phyloP scores from a whole-genome alignment of 2,329 filamentous ascomycete species.

The Aspergillus sp. region DNA sequence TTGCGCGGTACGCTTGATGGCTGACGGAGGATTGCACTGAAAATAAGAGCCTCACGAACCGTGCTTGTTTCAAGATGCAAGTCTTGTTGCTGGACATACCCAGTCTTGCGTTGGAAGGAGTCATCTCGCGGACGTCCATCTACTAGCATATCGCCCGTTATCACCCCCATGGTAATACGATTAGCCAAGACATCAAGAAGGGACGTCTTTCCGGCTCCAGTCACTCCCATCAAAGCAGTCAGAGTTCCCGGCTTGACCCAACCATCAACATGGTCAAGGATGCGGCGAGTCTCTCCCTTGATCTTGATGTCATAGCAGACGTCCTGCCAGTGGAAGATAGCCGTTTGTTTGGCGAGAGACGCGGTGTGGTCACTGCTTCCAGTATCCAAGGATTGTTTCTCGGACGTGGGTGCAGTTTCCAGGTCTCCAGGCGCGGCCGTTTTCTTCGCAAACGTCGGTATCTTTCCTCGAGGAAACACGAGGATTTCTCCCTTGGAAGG shows the following conservation, averaged over 20 bases:
- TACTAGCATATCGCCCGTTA: constrained; percentile 78
- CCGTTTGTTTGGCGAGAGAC: constrained; percentile 71
- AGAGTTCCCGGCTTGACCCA: constrained; percentile 91
- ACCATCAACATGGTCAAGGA: constrained; percentile 81
- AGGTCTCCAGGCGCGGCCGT: constrained; percentile 16
- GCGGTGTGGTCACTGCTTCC: constrained; percentile 65
- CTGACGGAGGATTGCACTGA: constrained; percentile 80
- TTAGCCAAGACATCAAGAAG: constrained; percentile 80
- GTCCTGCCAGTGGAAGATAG: constrained; percentile 78
- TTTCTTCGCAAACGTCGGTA: constrained; percentile 45
- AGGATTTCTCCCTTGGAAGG: constrained; percentile 73
- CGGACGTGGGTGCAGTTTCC: constrained; percentile 17
- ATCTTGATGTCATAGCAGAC: constrained; percentile 80
- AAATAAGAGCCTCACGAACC: constrained; percentile 80
- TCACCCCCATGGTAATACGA: constrained; percentile 80
- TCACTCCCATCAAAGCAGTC: constrained; percentile 86
- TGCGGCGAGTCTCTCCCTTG: constrained; percentile 68
- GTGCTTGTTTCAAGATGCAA: constrained; percentile 80
- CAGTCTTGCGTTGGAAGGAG: constrained; percentile 61
- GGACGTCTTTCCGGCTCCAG: constrained; percentile 86
- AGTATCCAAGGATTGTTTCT: constrained; percentile 66
- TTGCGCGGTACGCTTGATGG: constrained; percentile 65
- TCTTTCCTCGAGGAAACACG: constrained; percentile 68
- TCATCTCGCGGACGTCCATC: constrained; percentile 69
- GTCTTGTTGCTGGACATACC: constrained; percentile 78